Conservation (phyloP, 805 yeast species). For the Kuraishia floccosa region DNA sequence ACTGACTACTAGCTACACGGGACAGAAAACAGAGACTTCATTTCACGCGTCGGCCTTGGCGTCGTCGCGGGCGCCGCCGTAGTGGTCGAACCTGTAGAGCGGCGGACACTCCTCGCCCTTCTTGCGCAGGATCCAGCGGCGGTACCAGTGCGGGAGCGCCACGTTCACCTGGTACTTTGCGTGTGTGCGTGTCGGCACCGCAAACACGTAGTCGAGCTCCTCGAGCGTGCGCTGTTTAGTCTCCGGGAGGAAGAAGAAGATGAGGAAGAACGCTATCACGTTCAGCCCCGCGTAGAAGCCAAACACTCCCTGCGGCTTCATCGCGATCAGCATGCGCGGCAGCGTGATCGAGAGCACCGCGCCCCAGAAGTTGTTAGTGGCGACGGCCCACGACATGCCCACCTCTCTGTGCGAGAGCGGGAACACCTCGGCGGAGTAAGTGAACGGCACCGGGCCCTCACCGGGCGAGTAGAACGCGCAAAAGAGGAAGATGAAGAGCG, state of each 20-base stretch:
- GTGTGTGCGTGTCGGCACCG: slow-evolving; percentile 44
- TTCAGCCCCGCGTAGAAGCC: slow-evolving; percentile 89
- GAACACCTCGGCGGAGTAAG: slow-evolving; percentile 78
- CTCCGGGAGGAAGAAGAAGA: slow-evolving; percentile 63
- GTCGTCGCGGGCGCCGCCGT: no score
- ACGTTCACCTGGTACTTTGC: slow-evolving; percentile 36
- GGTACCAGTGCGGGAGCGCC: no score
- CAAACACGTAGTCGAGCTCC: slow-evolving; percentile 65
- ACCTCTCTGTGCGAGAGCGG: slow-evolving; percentile 71
- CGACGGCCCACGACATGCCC: slow-evolving; percentile 73
- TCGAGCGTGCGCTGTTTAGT: slow-evolving; percentile 65
- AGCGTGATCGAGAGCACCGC: slow-evolving; percentile 64
- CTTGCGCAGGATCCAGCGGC: no score
- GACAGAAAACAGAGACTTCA: no score
- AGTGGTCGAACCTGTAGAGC: no score
- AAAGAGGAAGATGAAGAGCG: slow-evolving; percentile 65
- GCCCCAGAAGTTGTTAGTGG: slow-evolving; percentile 67
- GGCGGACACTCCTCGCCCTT: slow-evolving; percentile 39
- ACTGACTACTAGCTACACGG: no score
- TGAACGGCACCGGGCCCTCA: slow-evolving; percentile 85
- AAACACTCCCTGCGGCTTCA: slow-evolving; percentile 77
- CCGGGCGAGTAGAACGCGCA: slow-evolving; percentile 71
- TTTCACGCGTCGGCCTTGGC: no score
- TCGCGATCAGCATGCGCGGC: slow-evolving; percentile 59
- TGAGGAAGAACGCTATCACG: slow-evolving; percentile 54